These are phyloP conservation scores for Phycomyces blakesleeanus DNA, from an alignment of 192 early-diverging fungal genomes.

Conservation along the genomic window DNA sequence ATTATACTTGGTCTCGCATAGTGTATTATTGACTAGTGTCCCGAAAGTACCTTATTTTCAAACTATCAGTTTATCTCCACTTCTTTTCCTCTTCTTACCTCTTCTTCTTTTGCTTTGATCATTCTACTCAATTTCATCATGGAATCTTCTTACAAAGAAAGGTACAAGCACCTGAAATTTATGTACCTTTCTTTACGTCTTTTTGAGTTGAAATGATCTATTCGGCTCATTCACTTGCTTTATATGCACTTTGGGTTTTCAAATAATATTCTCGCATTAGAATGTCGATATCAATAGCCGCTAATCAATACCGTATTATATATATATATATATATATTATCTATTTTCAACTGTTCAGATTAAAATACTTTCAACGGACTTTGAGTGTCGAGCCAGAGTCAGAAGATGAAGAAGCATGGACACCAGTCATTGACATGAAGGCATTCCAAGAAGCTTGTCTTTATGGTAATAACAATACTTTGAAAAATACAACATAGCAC, in stretches of 20 bases:
- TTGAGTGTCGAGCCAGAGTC: not conserved
- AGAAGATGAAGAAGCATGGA: conserved; percentile 17
- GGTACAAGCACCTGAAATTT: conserved; percentile 11
- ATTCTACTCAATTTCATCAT: conserved; percentile 3
- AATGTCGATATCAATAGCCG: not conserved
- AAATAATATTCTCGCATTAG: not conserved
- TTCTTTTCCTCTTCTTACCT: not conserved
- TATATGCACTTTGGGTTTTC: too few relatives aligned
- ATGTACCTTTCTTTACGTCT: not conserved
- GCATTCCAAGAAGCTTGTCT: conserved; percentile 55
- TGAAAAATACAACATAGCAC: too few relatives aligned
- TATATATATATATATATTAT: too few relatives aligned
- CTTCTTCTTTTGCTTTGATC: not conserved
- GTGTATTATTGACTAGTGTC: too few relatives aligned
- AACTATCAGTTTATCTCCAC: not conserved
- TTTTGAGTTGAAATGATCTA: not conserved
- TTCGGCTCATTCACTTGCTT: too few relatives aligned
- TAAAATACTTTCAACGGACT: conserved; percentile 24
- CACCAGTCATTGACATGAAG: conserved; percentile 43
- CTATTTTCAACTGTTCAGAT: conserved; percentile 5
- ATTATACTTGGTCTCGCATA: too few relatives aligned
- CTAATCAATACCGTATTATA: not conserved
- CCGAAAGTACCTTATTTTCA: too few relatives aligned
- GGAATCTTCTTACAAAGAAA: conserved; percentile 35
- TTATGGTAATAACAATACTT: conserved; percentile 34